A percentile compares a stretch with the other conserved stretches of the same genome.
Conservation (phyloP, 257 asterid species). For the Ajuga chamaepitys region DNA sequence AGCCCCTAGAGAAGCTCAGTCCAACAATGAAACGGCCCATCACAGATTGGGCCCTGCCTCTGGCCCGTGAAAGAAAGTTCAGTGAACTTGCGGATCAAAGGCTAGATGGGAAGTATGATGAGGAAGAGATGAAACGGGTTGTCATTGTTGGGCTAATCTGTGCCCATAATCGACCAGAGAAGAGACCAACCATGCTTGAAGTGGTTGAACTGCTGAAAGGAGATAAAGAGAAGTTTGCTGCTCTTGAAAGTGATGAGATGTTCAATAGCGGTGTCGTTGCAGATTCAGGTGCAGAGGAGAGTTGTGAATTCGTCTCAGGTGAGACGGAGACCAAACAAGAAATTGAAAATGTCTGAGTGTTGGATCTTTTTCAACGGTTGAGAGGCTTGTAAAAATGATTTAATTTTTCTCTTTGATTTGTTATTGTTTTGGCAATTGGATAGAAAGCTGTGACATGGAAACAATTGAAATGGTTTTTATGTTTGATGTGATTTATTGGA, state of each 20-base stretch:
- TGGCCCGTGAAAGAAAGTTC: slow-evolving; percentile 54
- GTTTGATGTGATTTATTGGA: background rate
- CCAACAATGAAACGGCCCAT: slow-evolving; percentile 44
- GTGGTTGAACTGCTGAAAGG: slow-evolving; percentile 75
- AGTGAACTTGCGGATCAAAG: slow-evolving; percentile 59
- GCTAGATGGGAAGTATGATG: slow-evolving; percentile 52
- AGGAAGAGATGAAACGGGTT: slow-evolving; percentile 76
- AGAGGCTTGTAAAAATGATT: slow-evolving; percentile 1
- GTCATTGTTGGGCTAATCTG: slow-evolving; percentile 61
- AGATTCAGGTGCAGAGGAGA: slow-evolving; percentile 43
- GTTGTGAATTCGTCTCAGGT: slow-evolving; percentile 34
- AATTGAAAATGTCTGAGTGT: slow-evolving; percentile 41
- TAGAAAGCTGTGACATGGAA: background rate
- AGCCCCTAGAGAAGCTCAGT: slow-evolving; percentile 63
- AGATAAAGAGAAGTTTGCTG: slow-evolving; percentile 54
- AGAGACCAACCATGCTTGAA: slow-evolving; percentile 77
- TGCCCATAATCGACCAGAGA: slow-evolving; percentile 55
- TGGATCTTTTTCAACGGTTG: background rate
- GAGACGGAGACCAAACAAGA: slow-evolving; percentile 42
- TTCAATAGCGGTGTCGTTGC: slow-evolving; percentile 33
- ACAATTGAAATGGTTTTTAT: background rate
- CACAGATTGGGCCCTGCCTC: slow-evolving; percentile 79
- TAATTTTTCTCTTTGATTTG: background rate
- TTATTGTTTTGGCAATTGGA: background rate
- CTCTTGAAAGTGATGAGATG: slow-evolving; percentile 64